phyloP scores from a whole-genome alignment of 2,329 filamentous ascomycete genomes.

The Aspergillus fumigatus region DNA sequence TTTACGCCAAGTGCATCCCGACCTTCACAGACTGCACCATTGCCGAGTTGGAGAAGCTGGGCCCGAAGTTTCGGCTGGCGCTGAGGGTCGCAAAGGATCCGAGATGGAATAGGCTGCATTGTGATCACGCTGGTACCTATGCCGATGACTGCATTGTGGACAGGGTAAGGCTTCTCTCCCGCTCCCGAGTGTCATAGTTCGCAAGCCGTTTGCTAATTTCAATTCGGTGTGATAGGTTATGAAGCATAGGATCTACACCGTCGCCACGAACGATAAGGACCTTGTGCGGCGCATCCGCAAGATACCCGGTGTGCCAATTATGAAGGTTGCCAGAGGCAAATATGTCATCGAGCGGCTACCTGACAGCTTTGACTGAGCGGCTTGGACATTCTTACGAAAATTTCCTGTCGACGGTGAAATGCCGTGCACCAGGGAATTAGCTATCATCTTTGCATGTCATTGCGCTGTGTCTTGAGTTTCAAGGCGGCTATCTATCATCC shows the following conservation, averaged over 20 bases:
- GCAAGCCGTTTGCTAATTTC: not conserved
- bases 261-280: constrained; percentile 67
- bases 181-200: not conserved
- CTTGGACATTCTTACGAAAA: constrained; percentile 59
- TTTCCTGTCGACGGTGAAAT: constrained; percentile 60
- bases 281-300: constrained; percentile 80
- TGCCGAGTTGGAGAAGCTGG: constrained; percentile 84
- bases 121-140: constrained; percentile 85
- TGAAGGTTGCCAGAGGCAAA: constrained; percentile 82
- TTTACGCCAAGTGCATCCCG: constrained; percentile 86
- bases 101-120: constrained; percentile 77
- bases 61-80: constrained; percentile 81
- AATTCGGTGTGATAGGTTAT: constrained; percentile 29
- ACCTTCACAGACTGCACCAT: constrained; percentile 81
- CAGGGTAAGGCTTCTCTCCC: constrained; percentile 42
- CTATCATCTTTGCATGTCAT: constrained; percentile 17
- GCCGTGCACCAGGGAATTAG: constrained; percentile 49
- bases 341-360: constrained; percentile 92
- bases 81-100: constrained; percentile 83
- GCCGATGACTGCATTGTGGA: constrained; percentile 83
- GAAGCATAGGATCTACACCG: constrained; percentile 73
- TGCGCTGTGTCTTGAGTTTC: not conserved
- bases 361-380: constrained; percentile 62
- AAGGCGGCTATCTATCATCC: not conserved
- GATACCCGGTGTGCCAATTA: constrained; percentile 63